These are phyloP conservation scores for Fraxinus anomala DNA, from an alignment of 257 asterid genomes.

Conservation along the genomic window DNA sequence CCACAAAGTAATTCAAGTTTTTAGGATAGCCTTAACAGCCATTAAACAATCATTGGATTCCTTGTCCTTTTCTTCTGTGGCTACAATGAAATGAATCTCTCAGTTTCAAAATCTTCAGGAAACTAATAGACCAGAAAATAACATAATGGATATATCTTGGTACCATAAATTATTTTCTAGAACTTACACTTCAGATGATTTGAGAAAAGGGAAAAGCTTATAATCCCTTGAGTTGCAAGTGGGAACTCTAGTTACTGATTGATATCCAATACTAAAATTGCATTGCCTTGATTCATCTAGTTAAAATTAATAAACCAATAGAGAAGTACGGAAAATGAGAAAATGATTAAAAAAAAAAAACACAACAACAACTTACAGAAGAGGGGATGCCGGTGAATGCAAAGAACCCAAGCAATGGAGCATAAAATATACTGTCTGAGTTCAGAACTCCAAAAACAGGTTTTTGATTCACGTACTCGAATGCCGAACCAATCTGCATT, in stretches of 20 bases:
- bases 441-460: conserved; percentile 86
- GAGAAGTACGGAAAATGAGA: neutral
- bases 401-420: conserved; percentile 92
- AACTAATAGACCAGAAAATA: neutral
- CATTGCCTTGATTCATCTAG: neutral
- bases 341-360: neutral
- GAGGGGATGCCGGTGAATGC: conserved; percentile 82
- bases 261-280: neutral
- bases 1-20: neutral
- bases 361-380: conserved; percentile 51
- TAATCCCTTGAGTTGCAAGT: conserved; percentile 16
- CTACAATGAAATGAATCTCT: neutral
- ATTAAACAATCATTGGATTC: neutral
- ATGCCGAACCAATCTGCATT: conserved; percentile 82
- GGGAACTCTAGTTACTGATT: too few species aligned
- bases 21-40: conserved; percentile 2
- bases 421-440: conserved; percentile 76
- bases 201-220: neutral
- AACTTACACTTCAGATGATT: neutral
- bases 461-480: conserved; percentile 81
- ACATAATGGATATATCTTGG: neutral
- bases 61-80: neutral
- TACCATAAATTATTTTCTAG: neutral
- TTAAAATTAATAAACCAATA: neutral
- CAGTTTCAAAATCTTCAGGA: neutral